Evolutionary conservation across 164 flowering plant genomes (phyloP), one percentile per base, ranked within the genome.

Genomic region (Stephania cephalantha): DNA sequence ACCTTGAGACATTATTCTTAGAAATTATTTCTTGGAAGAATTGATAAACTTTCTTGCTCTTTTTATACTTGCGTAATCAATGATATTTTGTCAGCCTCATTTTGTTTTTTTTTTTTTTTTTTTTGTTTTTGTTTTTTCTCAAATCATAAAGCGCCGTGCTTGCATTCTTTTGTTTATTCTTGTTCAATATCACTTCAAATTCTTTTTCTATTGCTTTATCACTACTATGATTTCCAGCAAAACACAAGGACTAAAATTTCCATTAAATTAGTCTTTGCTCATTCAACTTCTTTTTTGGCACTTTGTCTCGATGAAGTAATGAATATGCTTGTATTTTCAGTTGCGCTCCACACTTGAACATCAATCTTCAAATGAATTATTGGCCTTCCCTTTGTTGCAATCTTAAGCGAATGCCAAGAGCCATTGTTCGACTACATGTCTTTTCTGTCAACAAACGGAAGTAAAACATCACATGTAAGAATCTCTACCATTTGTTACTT

Each of bases 281-380:
- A 2, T 58, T 58, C 18, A 58, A 58, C 0, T 15, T 0, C 15
- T 58, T 11, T 58, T 58, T 58, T 15, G 6, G 20, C 5, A 12
- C 18, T 1, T 58, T 3, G 18, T 6, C 12, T 69, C 25, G 71
- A 69, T 11, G 18, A 29, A 6, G 5, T 58, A 13, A 29, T 70
- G 53, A 69, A 44, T n/a, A 11, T 72, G 55, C 6, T 75, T 10
- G 25, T 30, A 44, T 66, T 68, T 82, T 44, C 92, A 94, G 98
- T 79, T 80, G 89, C 76, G 93, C 99, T 83, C 98, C 89, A 71
- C 99, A 93, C 85, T 77, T 90, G 85, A 95, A 95, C 78, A 93
- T 95, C 80, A 95, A 95, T 84, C 99, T 95, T 76, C 93, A 95
- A 77, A 95, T 95, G 99, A 95, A 95, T 84, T 95, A 95, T 75